Evolutionary conservation across 2,329 filamentous ascomycete species (phyloP).

Genomic region (Sporothrix dimorphospora): DNA sequence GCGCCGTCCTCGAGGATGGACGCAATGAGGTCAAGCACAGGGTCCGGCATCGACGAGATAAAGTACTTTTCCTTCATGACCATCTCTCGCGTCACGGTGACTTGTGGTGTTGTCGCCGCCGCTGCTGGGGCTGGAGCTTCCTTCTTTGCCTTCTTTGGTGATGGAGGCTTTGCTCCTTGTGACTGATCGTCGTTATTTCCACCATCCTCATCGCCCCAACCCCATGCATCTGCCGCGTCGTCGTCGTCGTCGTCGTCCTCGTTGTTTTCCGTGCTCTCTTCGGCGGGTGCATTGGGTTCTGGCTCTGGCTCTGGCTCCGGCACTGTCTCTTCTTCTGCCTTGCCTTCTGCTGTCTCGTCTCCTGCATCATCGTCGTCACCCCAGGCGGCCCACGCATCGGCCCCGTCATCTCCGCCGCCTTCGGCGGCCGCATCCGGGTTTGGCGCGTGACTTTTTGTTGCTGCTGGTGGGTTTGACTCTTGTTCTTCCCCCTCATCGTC

Average conservation of each 20-base stretch:
- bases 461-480: neutral
- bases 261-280: neutral
- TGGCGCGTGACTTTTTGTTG: neutral
- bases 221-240: slow-evolving; percentile 72
- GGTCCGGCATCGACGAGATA: slow-evolving; percentile 83
- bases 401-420: slow-evolving; percentile 39
- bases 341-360: slow-evolving; percentile 32
- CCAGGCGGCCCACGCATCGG: slow-evolving; percentile 44
- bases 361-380: slow-evolving; percentile 42
- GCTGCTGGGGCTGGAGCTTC: neutral
- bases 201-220: slow-evolving; percentile 75
- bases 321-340: slow-evolving; percentile 41
- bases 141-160: slow-evolving; percentile 17
- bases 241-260: slow-evolving; percentile 43
- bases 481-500: slow-evolving; percentile 59
- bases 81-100: slow-evolving; percentile 58
- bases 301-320: slow-evolving; percentile 38
- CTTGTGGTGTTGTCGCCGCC: neutral
- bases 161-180: slow-evolving; percentile 34
- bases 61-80: slow-evolving; percentile 84
- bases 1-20: slow-evolving; percentile 64
- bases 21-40: slow-evolving; percentile 69
- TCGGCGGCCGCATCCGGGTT: neutral
- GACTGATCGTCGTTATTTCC: slow-evolving; percentile 18
- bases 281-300: slow-evolving; percentile 32